Conservation (phyloP, 2,329 filamentous ascomycete species). For the Pleoardoris graminearum region DNA sequence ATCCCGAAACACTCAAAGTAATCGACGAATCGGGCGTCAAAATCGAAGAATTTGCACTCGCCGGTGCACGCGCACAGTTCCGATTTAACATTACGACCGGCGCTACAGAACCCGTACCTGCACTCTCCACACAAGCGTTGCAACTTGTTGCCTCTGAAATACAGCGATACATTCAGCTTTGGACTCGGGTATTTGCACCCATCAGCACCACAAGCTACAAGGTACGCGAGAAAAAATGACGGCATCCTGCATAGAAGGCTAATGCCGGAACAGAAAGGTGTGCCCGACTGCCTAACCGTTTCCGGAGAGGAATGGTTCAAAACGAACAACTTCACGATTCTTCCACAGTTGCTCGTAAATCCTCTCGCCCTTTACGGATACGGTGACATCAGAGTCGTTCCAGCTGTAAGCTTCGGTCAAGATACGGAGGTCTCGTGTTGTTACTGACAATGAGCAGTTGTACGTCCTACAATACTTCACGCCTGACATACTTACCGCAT, state of each 20-base stretch:
- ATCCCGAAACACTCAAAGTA: constrained; percentile 41
- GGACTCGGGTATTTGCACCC: constrained; percentile 38
- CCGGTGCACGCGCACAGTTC: constrained; percentile 38
- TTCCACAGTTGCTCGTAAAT: constrained; percentile 41
- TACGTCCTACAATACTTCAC: constrained; percentile 47
- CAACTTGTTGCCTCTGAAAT: constrained; percentile 36
- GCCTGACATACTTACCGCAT: constrained; percentile 43
- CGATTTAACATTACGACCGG: constrained; percentile 41
- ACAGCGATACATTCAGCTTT: constrained; percentile 38
- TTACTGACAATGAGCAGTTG: constrained; percentile 37
- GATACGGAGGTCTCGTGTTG: constrained; percentile 17
- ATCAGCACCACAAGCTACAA: constrained; percentile 41
- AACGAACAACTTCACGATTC: constrained; percentile 41
- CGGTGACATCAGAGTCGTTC: constrained; percentile 43
- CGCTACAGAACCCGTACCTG: constrained; percentile 26
- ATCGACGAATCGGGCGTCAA: constrained; percentile 39
- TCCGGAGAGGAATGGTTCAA: constrained; percentile 42
- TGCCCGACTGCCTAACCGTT: constrained; percentile 41
- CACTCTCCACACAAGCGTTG: constrained; percentile 27
- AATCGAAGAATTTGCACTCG: constrained; percentile 36
- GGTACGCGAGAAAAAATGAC: constrained; percentile 25
- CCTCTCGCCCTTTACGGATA: constrained; percentile 45
- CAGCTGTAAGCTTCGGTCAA: constrained; percentile 39
- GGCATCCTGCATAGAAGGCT: constrained; percentile 17
- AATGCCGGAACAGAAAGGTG: constrained; percentile 37